Evolutionary conservation across 805 yeast species (phyloP).

Genomic region (Metschnikowia arizonensis): DNA sequence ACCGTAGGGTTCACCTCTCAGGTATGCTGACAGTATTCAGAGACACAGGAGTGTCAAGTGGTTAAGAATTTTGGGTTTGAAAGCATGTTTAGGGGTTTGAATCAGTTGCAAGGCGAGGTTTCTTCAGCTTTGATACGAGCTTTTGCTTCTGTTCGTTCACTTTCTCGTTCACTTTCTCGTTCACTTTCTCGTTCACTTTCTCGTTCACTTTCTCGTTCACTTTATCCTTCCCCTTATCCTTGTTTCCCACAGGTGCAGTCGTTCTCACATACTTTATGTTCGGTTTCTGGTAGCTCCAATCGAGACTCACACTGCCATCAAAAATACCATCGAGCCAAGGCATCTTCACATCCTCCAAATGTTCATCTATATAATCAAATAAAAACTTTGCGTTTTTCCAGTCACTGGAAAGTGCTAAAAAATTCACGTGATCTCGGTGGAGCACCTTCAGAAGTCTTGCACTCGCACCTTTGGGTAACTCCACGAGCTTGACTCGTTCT

Average conservation of each 20-base stretch:
- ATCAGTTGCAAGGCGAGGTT: background rate
- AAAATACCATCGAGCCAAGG: constrained; percentile 44
- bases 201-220: no score
- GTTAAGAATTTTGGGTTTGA: no score
- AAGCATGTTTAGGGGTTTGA: no score
- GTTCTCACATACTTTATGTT: constrained; percentile 15
- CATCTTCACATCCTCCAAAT: constrained; percentile 36
- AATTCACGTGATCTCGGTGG: constrained; percentile 26
- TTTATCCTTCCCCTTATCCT: background rate
- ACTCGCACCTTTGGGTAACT: constrained; percentile 49
- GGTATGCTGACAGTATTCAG: constrained; percentile 17
- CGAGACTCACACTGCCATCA: constrained; percentile 9
- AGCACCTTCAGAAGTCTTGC: constrained; percentile 28
- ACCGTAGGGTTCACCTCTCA: constrained; percentile 39
- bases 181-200: background rate
- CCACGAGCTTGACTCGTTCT: constrained; percentile 50
- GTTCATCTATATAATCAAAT: constrained; percentile 24
- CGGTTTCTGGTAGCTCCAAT: constrained; percentile 8
- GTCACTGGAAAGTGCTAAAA: constrained; percentile 33
- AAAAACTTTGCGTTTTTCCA: constrained; percentile 27
- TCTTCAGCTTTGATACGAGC: constrained; percentile 1
- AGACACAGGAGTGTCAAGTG: no score
- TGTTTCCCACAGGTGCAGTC: constrained; percentile 11
- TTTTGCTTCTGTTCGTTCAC: background rate
- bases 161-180: background rate